Base-by-base conservation (phyloP, 2,329 filamentous ascomycete genomes). In the Dothideomycetes sp. region DNA sequence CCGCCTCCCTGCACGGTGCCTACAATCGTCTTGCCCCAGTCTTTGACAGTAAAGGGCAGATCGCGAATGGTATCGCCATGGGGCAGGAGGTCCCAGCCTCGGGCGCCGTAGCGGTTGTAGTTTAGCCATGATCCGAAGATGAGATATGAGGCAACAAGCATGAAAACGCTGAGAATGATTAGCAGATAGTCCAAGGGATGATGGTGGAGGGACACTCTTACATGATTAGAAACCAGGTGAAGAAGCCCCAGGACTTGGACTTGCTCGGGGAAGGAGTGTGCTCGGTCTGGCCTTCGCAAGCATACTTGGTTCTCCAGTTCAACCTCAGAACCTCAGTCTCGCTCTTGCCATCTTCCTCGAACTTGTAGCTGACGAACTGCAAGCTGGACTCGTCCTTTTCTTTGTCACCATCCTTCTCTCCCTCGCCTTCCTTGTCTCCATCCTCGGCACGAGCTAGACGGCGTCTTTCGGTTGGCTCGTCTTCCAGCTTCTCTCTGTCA, bases 41-140 rank as follows among this genome's bases (percentile, higher is more conserved):
- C 91, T 63, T 89, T 88, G 47, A 94, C 63, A 39, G 96, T 72
- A 57, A 95, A 96, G 3, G 91, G 91, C 15, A 95, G 65, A 55
- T 98, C 91, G 47, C 89, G 80, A 51, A 96, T 82, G 0, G 84
- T 83, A 60, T 98, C 91, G 48, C 84, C 84, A 58, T 96, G 89
- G 11, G 91, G 91, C 14, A 96, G 70, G 14, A 95, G 72, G 54
- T 96, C 91, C 88, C 88, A 96, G 42, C 91, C 91, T 33, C 89
- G 75, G 38, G 89, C 88, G 35, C 89, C 89, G 62, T 94, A 94
- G 46, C 88, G 84, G 67, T 87, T 95, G 72, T 96, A 96, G 69
- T 96, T 96, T 59, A 96, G 79, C 91, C 91, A 98, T 15, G 88
- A 94, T 48, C 89, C 88, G 56, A 96, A 96, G 59, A 96, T 94